Conservation (phyloP, 1,139 yeast species). For the Yamadazyma membranifaciens region DNA sequence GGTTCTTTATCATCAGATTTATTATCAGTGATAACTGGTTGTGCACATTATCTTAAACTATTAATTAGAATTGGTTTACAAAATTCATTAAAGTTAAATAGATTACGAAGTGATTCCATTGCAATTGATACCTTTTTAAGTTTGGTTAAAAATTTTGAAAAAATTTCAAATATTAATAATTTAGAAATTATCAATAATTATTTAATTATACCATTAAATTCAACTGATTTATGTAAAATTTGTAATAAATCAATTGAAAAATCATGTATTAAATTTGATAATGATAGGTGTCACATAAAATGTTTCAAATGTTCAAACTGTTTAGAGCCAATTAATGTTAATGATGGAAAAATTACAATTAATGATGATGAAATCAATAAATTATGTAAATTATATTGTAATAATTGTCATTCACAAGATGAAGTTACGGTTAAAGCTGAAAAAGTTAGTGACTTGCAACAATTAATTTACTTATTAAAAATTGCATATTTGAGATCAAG, state of each 20-base stretch:
- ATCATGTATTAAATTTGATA: slow-evolving; percentile 61
- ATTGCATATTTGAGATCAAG: slow-evolving; percentile 82
- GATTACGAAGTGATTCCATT: slow-evolving; percentile 51
- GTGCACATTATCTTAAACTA: slow-evolving; percentile 90
- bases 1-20: slow-evolving; percentile 61
- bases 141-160: slow-evolving; percentile 23
- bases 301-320: slow-evolving; percentile 71
- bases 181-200: slow-evolving; percentile 31
- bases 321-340: slow-evolving; percentile 20
- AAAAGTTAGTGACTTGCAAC: slow-evolving; percentile 65
- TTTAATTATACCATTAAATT: slow-evolving; percentile 51
- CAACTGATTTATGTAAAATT: slow-evolving; percentile 73
- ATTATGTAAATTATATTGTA: slow-evolving; percentile 3
- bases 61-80: slow-evolving; percentile 79
- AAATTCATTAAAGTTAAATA: slow-evolving; percentile 69
- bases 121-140: slow-evolving; percentile 67
- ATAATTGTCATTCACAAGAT: slow-evolving; percentile 5
- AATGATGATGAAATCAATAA: slow-evolving; percentile 29
- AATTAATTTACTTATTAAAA: slow-evolving; percentile 71
- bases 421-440: slow-evolving; percentile 54
- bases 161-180: slow-evolving; percentile 14
- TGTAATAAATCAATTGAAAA: slow-evolving; percentile 84
- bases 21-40: slow-evolving; percentile 80
- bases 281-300: slow-evolving; percentile 75
- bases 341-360: background rate